Base-by-base conservation (phyloP, 306 rosid genomes). In the Ochetophila trinervis region DNA sequence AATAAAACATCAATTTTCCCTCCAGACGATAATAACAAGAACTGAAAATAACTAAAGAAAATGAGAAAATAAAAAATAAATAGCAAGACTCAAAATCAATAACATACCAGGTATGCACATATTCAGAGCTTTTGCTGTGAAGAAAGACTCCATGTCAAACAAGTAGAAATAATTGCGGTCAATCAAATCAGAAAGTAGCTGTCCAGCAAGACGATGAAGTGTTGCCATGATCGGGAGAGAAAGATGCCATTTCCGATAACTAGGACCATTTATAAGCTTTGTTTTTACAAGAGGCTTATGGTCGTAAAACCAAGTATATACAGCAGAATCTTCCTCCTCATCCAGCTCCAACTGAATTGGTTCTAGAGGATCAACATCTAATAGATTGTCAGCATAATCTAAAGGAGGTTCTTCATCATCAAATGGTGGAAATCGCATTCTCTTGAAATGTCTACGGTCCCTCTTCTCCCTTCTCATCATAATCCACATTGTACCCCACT, bases 401-500 rank as follows among this genome's bases (percentile, higher is more conserved):
- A 94, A 71, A 4, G 99, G 99, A 75, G 99, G 99, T 67, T 94
- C 99, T 74, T 94, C 99, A 1, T 94, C 99, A 73, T 94, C 99
- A 77, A 94, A 90, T 30, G 99, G 99, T n/a, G 99, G 99, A 76
- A 94, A 94, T 47, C 99, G 84, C 99, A 94, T 94, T 68, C 99
- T 83, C 84, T 94, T 94, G 84, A 94, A 94, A 77, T 94, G 99
- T 3, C 99, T 86, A 36, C 97, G 96, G 60, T 94, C 99, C 81
- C 99, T 90, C 84, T 93, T 94, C 84, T 94, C 99, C 77, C 99
- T 94, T 82, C 99, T 80, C 99, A 94, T 94, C 99, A 94, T 94
- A 62, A 94, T 94, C 99, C 99, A 94, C 99, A 94, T 94, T 0
- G 91, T 72, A 76, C 99, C 99, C 99, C 99, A 94, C 99, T 94